These are phyloP conservation scores for Macaranga tanarius DNA, from an alignment of 441 rosid genomes.

Conservation along the genomic window DNA sequence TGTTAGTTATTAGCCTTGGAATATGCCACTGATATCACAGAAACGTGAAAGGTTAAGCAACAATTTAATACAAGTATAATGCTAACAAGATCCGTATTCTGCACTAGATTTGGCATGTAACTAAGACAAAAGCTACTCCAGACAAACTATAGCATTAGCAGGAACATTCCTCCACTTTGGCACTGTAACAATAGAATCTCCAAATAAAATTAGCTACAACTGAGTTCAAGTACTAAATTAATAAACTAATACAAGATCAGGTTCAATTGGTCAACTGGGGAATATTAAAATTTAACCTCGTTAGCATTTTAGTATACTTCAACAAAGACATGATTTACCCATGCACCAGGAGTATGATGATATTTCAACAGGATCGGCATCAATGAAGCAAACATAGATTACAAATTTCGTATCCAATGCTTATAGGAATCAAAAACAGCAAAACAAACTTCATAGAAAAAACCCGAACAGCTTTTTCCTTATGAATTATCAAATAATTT, in stretches of 20 bases:
- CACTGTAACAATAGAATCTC: not conserved
- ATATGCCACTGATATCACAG: not conserved
- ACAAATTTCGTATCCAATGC: not conserved
- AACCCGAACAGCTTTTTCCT: not conserved
- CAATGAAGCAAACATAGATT: not conserved
- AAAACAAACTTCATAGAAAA: not conserved
- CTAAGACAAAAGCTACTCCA: not conserved
- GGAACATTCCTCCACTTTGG: not conserved
- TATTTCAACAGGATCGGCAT: not conserved
- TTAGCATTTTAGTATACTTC: not conserved
- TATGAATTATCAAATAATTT: not conserved
- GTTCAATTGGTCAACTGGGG: too few relatives aligned
- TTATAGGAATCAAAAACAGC: too few relatives aligned
- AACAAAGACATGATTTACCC: not conserved
- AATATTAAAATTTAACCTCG: too few relatives aligned
- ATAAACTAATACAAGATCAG: too few relatives aligned
- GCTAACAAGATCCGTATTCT: not conserved
- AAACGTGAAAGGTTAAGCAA: not conserved
- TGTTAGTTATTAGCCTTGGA: not conserved
- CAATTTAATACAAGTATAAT: not conserved
- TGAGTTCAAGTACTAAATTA: not conserved
- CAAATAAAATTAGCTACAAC: not conserved
- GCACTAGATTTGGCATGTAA: not conserved
- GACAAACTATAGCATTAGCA: not conserved
- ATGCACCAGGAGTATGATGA: not conserved